Conservation (phyloP, 352 stramenopile genomes). For the Phytophthora meadii region DNA sequence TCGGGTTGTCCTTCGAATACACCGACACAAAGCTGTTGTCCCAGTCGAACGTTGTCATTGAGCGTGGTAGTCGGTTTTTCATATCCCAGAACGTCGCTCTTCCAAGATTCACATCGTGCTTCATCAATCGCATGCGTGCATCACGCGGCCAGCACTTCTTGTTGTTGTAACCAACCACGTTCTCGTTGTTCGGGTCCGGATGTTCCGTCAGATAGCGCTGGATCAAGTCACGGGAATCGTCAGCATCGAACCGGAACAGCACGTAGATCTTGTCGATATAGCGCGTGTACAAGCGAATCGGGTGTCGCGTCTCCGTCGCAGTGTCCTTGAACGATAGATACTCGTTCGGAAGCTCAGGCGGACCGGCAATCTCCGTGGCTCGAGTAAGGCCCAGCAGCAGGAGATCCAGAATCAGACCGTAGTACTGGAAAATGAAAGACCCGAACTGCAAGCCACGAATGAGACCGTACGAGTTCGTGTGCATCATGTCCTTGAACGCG, state of each 20-base stretch:
- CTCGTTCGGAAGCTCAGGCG: slow-evolving; percentile 98
- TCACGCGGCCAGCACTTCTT: slow-evolving; percentile 99
- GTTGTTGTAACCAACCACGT: slow-evolving; percentile 99
- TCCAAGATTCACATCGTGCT: slow-evolving; percentile 99
- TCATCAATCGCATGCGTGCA: slow-evolving; percentile 99
- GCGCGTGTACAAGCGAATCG: slow-evolving; percentile 99
- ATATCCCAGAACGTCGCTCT: slow-evolving; percentile 99
- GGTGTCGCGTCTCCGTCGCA: slow-evolving; percentile 96
- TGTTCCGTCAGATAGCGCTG: slow-evolving; percentile 99
- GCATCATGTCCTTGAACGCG: slow-evolving; percentile 99
- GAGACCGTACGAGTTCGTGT: slow-evolving; percentile 99
- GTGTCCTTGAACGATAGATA: slow-evolving; percentile 99
- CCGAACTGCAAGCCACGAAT: slow-evolving; percentile 99
- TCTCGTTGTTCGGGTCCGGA: slow-evolving; percentile 99
- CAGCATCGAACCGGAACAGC: slow-evolving; percentile 98
- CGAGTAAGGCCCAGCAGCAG: slow-evolving; percentile 97
- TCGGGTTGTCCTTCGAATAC: slow-evolving; percentile 99
- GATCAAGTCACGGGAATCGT: slow-evolving; percentile 99
- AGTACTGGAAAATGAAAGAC: slow-evolving; percentile 99
- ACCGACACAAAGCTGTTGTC: slow-evolving; percentile 99
- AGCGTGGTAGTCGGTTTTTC: slow-evolving; percentile 98
- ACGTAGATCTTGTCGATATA: slow-evolving; percentile 99
- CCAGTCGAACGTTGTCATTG: slow-evolving; percentile 99
- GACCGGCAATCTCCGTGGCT: slow-evolving; percentile 98
- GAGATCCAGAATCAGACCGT: slow-evolving; percentile 98